Conservation (phyloP, 192 early-diverging fungal genomes). For the Backusella luteola region DNA sequence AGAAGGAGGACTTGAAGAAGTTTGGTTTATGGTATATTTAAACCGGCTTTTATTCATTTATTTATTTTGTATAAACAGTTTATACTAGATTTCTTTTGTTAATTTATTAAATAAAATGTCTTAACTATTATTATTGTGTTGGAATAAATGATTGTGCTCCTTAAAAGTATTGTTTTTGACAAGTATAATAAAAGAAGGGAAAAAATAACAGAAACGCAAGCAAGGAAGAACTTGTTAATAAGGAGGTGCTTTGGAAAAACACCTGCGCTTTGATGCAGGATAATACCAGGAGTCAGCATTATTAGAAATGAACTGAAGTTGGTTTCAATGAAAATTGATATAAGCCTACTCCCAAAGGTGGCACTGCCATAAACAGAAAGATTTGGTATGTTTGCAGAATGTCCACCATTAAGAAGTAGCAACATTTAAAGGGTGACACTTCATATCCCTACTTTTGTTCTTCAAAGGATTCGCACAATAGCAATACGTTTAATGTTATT, state of each 20-base stretch:
- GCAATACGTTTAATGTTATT: not conserved
- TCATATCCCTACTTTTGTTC: no score
- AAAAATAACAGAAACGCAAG: not conserved
- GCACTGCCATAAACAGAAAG: no score
- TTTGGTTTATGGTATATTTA: constrained; percentile 40
- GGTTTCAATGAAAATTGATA: not conserved
- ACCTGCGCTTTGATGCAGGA: not conserved
- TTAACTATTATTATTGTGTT: not conserved
- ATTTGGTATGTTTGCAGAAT: no score
- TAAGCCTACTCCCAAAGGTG: no score
- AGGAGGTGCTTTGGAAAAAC: not conserved
- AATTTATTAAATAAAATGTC: not conserved
- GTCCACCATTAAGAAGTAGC: no score
- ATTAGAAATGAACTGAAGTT: not conserved
- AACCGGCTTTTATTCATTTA: not conserved
- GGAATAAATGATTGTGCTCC: not conserved
- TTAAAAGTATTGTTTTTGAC: not conserved
- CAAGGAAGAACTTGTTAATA: not conserved
- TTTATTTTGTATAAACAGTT: not conserved
- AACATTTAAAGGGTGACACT: no score
- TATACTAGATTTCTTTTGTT: not conserved
- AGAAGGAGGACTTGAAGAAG: constrained; percentile 26
- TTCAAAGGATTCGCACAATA: no score
- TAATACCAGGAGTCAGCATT: not conserved
- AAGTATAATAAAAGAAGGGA: not conserved